A percentile compares a stretch with the other conserved stretches of the same genome.
These are phyloP conservation scores for Chenopodium suecicum DNA, from an alignment of 148 eudicot genomes.

Conservation along the genomic window DNA sequence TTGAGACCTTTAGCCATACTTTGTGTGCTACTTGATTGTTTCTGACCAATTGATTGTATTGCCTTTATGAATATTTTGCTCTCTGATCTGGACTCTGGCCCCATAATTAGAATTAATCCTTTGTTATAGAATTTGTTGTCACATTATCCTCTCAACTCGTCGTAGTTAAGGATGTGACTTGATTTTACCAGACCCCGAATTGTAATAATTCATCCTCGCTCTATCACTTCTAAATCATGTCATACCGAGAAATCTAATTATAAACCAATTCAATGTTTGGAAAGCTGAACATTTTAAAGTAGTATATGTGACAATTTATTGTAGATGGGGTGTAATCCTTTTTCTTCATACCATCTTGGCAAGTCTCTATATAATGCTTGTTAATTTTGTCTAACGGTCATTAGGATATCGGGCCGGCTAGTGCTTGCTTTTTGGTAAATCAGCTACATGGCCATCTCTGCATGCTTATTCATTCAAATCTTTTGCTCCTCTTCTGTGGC, in stretches of 20 bases:
- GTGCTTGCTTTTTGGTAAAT: constrained; percentile 4
- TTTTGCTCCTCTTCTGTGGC: neutral
- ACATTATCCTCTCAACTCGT: no score
- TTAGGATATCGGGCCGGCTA: constrained; percentile 12
- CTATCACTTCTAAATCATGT: neutral
- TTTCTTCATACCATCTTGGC: constrained; percentile 4
- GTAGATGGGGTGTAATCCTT: neutral
- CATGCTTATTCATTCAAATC: neutral
- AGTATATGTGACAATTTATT: neutral
- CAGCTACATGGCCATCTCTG: constrained; percentile 19
- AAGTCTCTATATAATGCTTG: neutral
- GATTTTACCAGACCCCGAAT: neutral
- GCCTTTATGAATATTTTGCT: constrained; percentile 7
- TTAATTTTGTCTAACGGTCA: constrained; percentile 5
- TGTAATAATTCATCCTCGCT: neutral
- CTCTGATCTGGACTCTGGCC: constrained; percentile 20
- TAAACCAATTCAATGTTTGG: neutral
- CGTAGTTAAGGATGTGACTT: neutral
- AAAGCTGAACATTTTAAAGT: no score
- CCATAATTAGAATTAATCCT: neutral
- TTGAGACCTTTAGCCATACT: constrained; percentile 21
- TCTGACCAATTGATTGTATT: constrained; percentile 25
- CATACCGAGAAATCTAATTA: neutral
- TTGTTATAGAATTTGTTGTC: neutral
- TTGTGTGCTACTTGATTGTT: constrained; percentile 16